phyloP scores from a whole-genome alignment of 116 monocot genomes.

The Trichopus zeylanicus region DNA sequence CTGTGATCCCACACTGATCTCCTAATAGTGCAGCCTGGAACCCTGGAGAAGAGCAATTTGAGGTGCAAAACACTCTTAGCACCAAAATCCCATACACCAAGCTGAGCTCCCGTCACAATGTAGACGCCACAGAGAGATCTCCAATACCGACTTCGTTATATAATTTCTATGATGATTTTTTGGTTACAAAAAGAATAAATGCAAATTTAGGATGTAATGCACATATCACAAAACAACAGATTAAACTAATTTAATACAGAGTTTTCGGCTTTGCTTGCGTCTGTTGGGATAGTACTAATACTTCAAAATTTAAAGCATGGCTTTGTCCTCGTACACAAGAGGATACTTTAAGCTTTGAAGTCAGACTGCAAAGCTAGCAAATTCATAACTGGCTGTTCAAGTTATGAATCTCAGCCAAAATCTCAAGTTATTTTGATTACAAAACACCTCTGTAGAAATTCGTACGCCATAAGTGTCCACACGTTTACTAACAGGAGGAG shows the following conservation, averaged over 20 bases:
- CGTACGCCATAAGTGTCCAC: too few species aligned
- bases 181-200: too few species aligned
- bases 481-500: too few species aligned
- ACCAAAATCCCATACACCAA: constrained; percentile 85
- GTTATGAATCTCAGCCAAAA: too few species aligned
- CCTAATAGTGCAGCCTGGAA: constrained; percentile 74
- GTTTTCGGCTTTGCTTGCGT: background rate
- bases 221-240: background rate
- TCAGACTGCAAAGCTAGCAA: too few species aligned
- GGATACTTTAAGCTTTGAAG: too few species aligned
- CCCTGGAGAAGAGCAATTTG: constrained; percentile 65
- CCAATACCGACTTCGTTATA: constrained; percentile 55
- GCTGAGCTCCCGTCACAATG: constrained; percentile 74
- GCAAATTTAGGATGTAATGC: too few species aligned
- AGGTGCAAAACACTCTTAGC: constrained; percentile 70
- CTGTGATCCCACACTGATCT: constrained; percentile 82
- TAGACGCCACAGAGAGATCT: constrained; percentile 66
- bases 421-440: too few species aligned
- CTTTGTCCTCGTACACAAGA: background rate
- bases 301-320: background rate
- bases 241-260: background rate
- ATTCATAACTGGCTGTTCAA: background rate
- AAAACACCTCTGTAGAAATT: too few species aligned
- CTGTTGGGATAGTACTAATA: background rate
- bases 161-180: too few species aligned